These are phyloP conservation scores for Rhodotorula sp. DNA, from an alignment of 1,284 basidiomycete genomes.

Conservation along the genomic window DNA sequence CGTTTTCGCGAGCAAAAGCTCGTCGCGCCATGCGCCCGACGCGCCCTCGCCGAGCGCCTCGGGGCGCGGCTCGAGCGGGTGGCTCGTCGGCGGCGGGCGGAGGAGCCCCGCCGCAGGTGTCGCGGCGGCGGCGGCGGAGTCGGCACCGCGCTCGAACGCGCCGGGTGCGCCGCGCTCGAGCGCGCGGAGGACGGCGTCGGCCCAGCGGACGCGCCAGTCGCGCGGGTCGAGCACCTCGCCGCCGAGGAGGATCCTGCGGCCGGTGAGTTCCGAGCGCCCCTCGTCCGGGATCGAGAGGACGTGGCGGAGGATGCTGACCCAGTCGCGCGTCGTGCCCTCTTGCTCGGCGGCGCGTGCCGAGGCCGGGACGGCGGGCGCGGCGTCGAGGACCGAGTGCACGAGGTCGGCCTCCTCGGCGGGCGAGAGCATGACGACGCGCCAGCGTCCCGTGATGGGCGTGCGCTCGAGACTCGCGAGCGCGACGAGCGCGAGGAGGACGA, in stretches of 20 bases:
- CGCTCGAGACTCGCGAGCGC: constrained; percentile 38
- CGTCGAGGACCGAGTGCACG: constrained; percentile 23
- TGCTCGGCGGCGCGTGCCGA: not conserved
- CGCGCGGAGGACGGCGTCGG: constrained; percentile 35
- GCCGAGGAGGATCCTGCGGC: constrained; percentile 38
- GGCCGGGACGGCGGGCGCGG: not conserved
- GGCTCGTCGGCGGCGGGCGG: constrained; percentile 26
- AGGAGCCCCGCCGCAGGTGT: not conserved
- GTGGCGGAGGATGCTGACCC: constrained; percentile 42
- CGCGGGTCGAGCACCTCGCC: constrained; percentile 43
- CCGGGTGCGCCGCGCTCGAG: constrained; percentile 30
- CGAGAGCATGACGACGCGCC: constrained; percentile 42
- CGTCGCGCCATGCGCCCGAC: constrained; percentile 14
- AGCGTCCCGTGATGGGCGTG: constrained; percentile 45
- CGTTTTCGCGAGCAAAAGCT: constrained; percentile 23
- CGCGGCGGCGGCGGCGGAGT: not conserved
- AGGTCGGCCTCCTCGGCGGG: constrained; percentile 42
- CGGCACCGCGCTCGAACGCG: not conserved
- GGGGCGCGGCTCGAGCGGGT: constrained; percentile 21
- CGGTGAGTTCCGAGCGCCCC: constrained; percentile 26
- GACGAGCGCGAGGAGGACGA: constrained; percentile 41
- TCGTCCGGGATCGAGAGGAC: constrained; percentile 42
- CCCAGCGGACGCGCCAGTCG: constrained; percentile 44
- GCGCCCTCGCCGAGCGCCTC: not conserved
- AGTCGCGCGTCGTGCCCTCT: constrained; percentile 37